phyloP scores from a whole-genome alignment of 371 early-diverging fungal genomes.

The Mucor piriformis region DNA sequence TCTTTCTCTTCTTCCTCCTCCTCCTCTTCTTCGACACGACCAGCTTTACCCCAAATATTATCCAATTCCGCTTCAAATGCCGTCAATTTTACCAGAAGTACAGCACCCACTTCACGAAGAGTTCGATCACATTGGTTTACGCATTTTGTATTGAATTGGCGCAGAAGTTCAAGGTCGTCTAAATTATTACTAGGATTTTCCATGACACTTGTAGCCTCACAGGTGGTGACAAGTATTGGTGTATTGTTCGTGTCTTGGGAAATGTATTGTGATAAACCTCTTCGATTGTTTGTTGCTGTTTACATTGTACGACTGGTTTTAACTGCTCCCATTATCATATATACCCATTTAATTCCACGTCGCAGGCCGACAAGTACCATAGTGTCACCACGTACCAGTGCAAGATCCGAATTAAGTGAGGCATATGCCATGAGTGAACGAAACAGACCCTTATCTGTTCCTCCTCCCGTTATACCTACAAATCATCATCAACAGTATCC shows the following conservation, averaged over 20 bases:
- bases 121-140: conserved; percentile 56
- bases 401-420: conserved; percentile 36
- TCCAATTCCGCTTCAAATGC: conserved; percentile 53
- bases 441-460: conserved; percentile 28
- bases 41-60: conserved; percentile 49
- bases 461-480: conserved; percentile 29
- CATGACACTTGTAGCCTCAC: conserved; percentile 37
- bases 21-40: conserved; percentile 45
- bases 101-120: conserved; percentile 47
- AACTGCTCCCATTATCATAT: conserved; percentile 43
- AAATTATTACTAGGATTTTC: conserved; percentile 43
- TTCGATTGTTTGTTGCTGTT: conserved; percentile 48
- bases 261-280: conserved; percentile 52
- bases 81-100: conserved; percentile 45
- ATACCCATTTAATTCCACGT: conserved; percentile 48
- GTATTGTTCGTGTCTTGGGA: conserved; percentile 49
- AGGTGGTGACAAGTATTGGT: conserved; percentile 37
- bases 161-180: conserved; percentile 46
- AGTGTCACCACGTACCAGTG: conserved; percentile 17
- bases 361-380: conserved; percentile 26
- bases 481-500: conserved; percentile 23
- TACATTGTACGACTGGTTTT: conserved; percentile 46
- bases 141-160: conserved; percentile 51
- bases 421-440: conserved; percentile 38
- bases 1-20: conserved; percentile 48